Base-by-base conservation (phyloP, 2,329 filamentous ascomycete genomes). In the Aureobasidium musti region DNA sequence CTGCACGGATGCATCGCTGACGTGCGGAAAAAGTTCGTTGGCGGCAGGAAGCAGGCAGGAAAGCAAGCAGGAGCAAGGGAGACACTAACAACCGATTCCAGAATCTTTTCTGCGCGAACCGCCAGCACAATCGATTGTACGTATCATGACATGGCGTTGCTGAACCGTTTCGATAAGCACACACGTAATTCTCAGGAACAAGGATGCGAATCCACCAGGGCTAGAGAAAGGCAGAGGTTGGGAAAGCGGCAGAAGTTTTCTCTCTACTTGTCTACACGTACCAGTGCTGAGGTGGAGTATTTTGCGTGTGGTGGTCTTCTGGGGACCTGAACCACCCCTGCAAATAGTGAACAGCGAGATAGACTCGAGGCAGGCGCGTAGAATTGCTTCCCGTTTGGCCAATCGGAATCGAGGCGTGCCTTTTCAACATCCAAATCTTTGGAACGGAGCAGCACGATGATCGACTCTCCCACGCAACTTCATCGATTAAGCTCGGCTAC, bases 391-490 rank as follows among this genome's bases (percentile, higher is more conserved):
- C 13, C 11, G 26, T 10, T 13, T 30, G 14, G 4, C 57, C 41
- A 61, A 61, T 61, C 41, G 43, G 57, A 61, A 28, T 23, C 21
- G 57, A 37, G 5, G 43, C 23, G 43, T 50, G 30, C 45, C 43
- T 50, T 28, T 39, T 13, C n/a, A 28, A 23, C 17, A 52, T 35
- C 59, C 59, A 52, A 52, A 17, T 39, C 33, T 63, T 30, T 52
- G 59, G 59, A 28, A 63, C 59, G 21, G 14, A 37, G 30, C 41
- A 49, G 19, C 37, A 13, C 43, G 57, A 61, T 41, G 59, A 63
- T 63, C 59, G 59, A 63, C 59, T 52, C 33, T 63, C 33, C 39
- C 59, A 63, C 54, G 54, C 59, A 63, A 39, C 19, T 28, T 41
- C 17, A 17, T 7, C 41, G 57, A 61, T 63, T 52, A 52, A 50